phyloP scores from a whole-genome alignment of 2,329 filamentous ascomycete genomes.

The Claviceps purpurea region DNA sequence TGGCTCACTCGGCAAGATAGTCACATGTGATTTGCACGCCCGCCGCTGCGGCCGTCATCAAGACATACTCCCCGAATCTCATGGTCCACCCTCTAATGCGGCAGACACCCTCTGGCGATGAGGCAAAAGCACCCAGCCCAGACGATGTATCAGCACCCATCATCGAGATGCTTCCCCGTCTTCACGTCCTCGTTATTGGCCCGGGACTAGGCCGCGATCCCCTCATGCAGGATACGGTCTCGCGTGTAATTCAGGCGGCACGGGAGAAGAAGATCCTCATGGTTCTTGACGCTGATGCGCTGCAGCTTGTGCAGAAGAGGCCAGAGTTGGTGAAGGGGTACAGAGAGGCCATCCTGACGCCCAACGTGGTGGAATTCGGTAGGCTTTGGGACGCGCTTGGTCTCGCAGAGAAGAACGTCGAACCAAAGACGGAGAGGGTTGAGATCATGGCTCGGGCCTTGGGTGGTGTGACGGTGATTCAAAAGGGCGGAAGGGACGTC shows the following conservation, averaged over 20 bases:
- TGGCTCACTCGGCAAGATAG: conserved; percentile 25
- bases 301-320: conserved; percentile 61
- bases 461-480: conserved; percentile 78
- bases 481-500: conserved; percentile 74
- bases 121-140: conserved; percentile 36
- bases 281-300: conserved; percentile 82
- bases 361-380: conserved; percentile 88
- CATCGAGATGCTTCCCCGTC: conserved; percentile 65
- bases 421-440: conserved; percentile 33
- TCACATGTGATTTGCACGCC: conserved; percentile 94
- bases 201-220: conserved; percentile 82
- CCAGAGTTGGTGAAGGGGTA: conserved; percentile 73
- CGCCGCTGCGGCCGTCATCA: conserved; percentile 76
- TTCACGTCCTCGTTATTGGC: conserved; percentile 87
- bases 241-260: conserved; percentile 66
- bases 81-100: conserved; percentile 98
- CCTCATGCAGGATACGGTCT: conserved; percentile 79
- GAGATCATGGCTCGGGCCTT: conserved; percentile 59
- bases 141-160: conserved; percentile 52
- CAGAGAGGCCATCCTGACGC: conserved; percentile 73
- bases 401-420: conserved; percentile 32
- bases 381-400: conserved; percentile 64
- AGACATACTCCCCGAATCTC: conserved; percentile 92
- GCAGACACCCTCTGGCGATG: conserved; percentile 38
- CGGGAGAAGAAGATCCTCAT: conserved; percentile 59